Conservation (phyloP, 331 rosid species). For the Arachis monticola region DNA sequence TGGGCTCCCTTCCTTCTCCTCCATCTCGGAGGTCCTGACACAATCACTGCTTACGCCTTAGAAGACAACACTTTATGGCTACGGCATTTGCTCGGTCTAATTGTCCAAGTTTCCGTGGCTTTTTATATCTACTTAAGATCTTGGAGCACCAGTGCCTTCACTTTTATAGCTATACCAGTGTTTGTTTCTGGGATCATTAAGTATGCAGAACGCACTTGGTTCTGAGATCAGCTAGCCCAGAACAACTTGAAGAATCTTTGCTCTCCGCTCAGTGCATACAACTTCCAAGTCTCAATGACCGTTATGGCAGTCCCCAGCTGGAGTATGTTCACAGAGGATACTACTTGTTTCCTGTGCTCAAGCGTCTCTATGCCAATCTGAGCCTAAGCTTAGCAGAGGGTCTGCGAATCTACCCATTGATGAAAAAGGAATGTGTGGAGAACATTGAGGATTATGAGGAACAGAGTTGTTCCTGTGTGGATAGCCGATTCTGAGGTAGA, state of each 20-base stretch:
- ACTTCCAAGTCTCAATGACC: background rate
- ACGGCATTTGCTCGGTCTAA: conserved; percentile 3
- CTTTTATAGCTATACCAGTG: background rate
- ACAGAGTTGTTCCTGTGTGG: no score
- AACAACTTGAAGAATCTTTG: background rate
- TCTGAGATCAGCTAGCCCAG: conserved; percentile 2
- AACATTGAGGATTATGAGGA: no score
- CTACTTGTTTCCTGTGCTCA: background rate
- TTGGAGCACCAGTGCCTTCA: background rate
- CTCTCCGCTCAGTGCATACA: background rate
- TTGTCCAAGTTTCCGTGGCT: background rate
- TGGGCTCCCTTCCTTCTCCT: background rate
- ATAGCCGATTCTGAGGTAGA: no score
- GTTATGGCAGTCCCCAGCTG: background rate
- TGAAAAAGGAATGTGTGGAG: background rate
- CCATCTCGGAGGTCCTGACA: background rate
- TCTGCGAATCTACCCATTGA: background rate
- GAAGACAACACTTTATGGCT: conserved; percentile 32
- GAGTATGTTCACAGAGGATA: background rate
- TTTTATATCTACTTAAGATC: background rate
- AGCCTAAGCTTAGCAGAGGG: background rate
- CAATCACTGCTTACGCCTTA: conserved; percentile 24
- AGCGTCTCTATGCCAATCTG: background rate
- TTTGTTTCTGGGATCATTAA: conserved; percentile 13
- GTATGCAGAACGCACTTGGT: conserved; percentile 30